A percentile compares a stretch with the other conserved stretches of the same genome.
phyloP scores from a whole-genome alignment of 345 rosid species.

The Brassica juncea region DNA sequence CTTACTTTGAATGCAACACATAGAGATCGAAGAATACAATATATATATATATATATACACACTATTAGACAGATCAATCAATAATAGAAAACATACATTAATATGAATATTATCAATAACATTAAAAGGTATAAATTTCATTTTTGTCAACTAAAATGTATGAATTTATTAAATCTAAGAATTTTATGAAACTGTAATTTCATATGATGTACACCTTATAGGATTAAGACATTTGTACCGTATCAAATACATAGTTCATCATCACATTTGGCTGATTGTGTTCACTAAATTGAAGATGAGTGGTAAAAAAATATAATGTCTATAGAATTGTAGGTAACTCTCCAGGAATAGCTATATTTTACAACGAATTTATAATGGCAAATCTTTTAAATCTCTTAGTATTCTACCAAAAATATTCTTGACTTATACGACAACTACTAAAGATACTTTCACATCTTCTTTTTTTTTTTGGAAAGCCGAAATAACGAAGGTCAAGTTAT shows the following conservation, averaged over 20 bases:
- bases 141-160: not conserved
- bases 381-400: not conserved
- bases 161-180: not conserved
- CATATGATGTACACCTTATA: not conserved
- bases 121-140: not conserved
- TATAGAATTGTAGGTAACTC: not conserved
- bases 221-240: not conserved
- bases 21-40: not conserved
- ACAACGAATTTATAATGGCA: not conserved
- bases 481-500: slow-evolving; percentile 11
- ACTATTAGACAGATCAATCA: not conserved
- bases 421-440: not conserved
- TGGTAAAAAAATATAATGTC: not conserved
- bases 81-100: not conserved
- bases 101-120: not conserved
- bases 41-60: not conserved
- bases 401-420: not conserved
- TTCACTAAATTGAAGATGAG: not conserved
- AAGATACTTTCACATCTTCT: not conserved
- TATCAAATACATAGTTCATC: not conserved
- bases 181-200: not conserved
- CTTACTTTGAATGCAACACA: not conserved
- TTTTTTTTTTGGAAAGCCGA: not conserved
- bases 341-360: not conserved
- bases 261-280: not conserved